Conservation (phyloP, 768 basidiomycete species). For the Boletus barrowsii region DNA sequence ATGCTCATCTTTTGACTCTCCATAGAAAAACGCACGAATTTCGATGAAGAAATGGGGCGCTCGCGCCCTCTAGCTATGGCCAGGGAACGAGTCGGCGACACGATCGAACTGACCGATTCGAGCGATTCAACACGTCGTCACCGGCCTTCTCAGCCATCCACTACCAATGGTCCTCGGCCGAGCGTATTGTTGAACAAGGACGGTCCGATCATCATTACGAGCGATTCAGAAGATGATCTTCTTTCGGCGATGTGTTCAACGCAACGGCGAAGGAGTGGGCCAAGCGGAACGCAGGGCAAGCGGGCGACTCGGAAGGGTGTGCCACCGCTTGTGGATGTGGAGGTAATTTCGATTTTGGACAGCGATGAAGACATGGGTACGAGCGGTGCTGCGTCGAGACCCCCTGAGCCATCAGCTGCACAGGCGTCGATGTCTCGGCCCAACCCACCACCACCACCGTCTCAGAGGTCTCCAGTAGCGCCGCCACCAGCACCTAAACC, state of each 20-base stretch:
- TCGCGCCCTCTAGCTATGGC: slow-evolving; percentile 13
- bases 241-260: background rate
- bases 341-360: slow-evolving; percentile 31
- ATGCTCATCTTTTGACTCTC: background rate
- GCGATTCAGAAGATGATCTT: slow-evolving; percentile 19
- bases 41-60: slow-evolving; percentile 1
- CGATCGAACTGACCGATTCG: slow-evolving; percentile 27
- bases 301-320: background rate
- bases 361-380: slow-evolving; percentile 18
- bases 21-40: slow-evolving; percentile 15
- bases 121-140: slow-evolving; percentile 6
- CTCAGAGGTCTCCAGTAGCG: background rate
- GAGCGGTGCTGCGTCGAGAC: background rate
- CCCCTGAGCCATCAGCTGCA: background rate
- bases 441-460: background rate
- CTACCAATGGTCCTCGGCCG: background rate
- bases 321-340: slow-evolving; percentile 12
- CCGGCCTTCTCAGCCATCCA: slow-evolving; percentile 4
- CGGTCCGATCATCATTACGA: slow-evolving; percentile 25
- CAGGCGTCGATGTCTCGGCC: background rate
- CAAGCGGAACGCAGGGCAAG: background rate
- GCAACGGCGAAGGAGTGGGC: slow-evolving; percentile 2
- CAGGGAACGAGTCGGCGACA: background rate
- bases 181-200: background rate
- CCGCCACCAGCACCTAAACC: background rate